phyloP scores from a whole-genome alignment of 495 filamentous ascomycete genomes.

The Talaromyces stipitatus region DNA sequence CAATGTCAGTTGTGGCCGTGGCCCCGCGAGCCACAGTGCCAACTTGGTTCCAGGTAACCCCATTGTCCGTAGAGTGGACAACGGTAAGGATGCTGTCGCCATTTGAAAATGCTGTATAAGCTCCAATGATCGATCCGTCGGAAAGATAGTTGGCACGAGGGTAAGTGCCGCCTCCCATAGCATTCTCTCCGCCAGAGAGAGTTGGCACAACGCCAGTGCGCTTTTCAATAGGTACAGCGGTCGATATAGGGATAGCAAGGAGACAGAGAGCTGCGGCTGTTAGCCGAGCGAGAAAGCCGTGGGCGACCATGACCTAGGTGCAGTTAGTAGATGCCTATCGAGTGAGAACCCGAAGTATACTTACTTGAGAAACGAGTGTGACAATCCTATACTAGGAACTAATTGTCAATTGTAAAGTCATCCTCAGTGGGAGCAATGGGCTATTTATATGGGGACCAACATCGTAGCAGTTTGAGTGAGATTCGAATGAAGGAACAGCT shows the following conservation, averaged over 20 bases:
- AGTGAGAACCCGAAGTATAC: neutral
- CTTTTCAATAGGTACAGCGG: neutral
- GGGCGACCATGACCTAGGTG: neutral
- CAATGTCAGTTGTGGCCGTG: slow-evolving; percentile 32
- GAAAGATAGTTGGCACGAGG: slow-evolving; percentile 37
- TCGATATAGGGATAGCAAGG: neutral
- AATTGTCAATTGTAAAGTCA: neutral
- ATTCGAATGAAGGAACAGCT: neutral
- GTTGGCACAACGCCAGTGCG: slow-evolving; percentile 2
- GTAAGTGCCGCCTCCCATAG: slow-evolving; percentile 36
- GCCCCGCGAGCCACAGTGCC: slow-evolving; percentile 21
- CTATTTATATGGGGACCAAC: neutral
- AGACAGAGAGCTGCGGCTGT: neutral
- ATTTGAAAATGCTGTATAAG: slow-evolving; percentile 27
- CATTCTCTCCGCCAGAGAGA: slow-evolving; percentile 6
- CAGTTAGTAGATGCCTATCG: neutral
- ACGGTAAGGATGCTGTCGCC: slow-evolving; percentile 26
- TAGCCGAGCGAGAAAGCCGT: slow-evolving; percentile 1
- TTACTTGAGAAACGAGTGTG: neutral
- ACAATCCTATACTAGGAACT: no score
- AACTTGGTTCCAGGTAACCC: slow-evolving; percentile 26
- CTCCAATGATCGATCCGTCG: slow-evolving; percentile 33
- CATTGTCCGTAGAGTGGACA: slow-evolving; percentile 33
- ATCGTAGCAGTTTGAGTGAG: neutral
- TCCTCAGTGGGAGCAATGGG: neutral